These are phyloP conservation scores for Solanum hybrid DNA, from an alignment of 305 asterid species.

Conservation along the genomic window DNA sequence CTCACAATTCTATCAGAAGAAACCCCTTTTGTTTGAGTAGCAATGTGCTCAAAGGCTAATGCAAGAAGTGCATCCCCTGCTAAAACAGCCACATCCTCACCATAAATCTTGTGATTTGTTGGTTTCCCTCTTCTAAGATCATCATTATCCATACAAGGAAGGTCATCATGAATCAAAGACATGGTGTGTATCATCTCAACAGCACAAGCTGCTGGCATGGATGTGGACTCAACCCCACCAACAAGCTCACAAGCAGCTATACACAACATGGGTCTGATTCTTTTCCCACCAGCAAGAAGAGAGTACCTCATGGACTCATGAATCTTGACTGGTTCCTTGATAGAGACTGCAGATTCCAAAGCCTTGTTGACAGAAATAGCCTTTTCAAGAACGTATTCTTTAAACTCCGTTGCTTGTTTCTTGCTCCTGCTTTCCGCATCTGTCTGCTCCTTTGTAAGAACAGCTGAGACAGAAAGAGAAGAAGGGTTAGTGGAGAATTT, in stretches of 20 bases:
- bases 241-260: conserved; percentile 53
- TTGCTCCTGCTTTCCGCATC: not conserved
- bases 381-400: conserved; percentile 31
- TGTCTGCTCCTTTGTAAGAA: conserved; percentile 22
- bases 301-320: conserved; percentile 57
- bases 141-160: conserved; percentile 74
- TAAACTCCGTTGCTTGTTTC: conserved; percentile 19
- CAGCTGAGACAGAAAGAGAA: conserved; percentile 12
- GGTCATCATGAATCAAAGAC: conserved; percentile 66
- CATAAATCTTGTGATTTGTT: conserved; percentile 52
- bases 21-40: conserved; percentile 24
- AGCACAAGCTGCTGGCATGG: conserved; percentile 71
- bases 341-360: conserved; percentile 22
- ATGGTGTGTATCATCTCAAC: conserved; percentile 66
- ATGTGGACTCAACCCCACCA: conserved; percentile 38
- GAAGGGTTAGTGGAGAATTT: not conserved
- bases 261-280: conserved; percentile 47
- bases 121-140: conserved; percentile 60
- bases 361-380: conserved; percentile 37
- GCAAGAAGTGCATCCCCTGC: conserved; percentile 63
- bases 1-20: conserved; percentile 29
- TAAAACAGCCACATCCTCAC: conserved; percentile 45
- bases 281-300: conserved; percentile 53
- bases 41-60: conserved; percentile 52
- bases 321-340: conserved; percentile 28